Conservation (phyloP, 2,329 filamentous ascomycete genomes). For the Aureobasidium pullulans region DNA sequence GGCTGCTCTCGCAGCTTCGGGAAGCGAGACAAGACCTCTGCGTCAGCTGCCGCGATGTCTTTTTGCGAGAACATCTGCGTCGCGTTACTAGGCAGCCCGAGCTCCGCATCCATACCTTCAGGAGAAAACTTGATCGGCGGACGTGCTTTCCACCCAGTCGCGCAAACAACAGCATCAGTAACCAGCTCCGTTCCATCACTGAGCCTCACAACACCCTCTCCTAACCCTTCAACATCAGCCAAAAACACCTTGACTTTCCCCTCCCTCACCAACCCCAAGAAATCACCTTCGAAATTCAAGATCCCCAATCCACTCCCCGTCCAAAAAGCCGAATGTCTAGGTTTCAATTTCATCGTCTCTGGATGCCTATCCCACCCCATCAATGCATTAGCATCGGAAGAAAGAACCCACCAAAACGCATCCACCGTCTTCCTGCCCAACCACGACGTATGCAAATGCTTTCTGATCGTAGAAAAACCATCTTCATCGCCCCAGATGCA, state of each 20-base stretch:
- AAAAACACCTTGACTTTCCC: conserved; percentile 50
- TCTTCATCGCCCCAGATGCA: conserved; percentile 63
- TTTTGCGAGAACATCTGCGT: conserved; percentile 24
- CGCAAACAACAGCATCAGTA: conserved; percentile 47
- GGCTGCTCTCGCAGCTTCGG: conserved; percentile 49
- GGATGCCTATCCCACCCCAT: conserved; percentile 39
- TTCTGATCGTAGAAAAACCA: conserved; percentile 48
- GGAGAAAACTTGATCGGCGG: conserved; percentile 33
- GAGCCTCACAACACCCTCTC: conserved; percentile 40
- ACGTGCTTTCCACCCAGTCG: conserved; percentile 50
- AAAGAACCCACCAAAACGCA: conserved; percentile 50
- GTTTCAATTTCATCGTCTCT: conserved; percentile 35
- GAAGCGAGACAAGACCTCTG: conserved; percentile 46
- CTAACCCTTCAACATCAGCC: conserved; percentile 46
- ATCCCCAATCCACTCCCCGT: conserved; percentile 51
- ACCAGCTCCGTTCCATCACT: conserved; percentile 37
- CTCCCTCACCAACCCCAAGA: conserved; percentile 49
- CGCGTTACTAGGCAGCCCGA: conserved; percentile 3
- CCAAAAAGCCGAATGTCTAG: conserved; percentile 42
- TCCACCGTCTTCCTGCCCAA: conserved; percentile 50
- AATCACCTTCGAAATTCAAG: conserved; percentile 50
- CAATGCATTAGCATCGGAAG: conserved; percentile 44
- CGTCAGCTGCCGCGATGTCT: conserved; percentile 36
- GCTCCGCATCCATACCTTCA: neutral
- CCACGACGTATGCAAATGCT: conserved; percentile 51